Percentiles rank a stretch among this genome's conserved stretches.
phyloP scores from a whole-genome alignment of 805 yeast species.

The Candida michaelii region DNA sequence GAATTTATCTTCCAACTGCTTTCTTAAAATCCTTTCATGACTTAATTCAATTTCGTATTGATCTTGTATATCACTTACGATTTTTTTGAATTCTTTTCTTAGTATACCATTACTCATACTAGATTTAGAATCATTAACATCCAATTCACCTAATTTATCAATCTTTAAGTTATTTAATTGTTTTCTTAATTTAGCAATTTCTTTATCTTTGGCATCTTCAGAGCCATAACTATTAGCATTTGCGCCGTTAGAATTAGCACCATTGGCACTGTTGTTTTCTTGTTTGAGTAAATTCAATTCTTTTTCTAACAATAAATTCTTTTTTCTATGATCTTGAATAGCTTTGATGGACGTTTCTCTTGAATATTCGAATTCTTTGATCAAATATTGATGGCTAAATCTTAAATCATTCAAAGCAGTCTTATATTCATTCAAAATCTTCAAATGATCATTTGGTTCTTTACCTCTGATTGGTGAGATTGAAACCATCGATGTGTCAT shows the following conservation, averaged over 20 bases:
- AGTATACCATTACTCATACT: slow-evolving; percentile 53
- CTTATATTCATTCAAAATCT: slow-evolving; percentile 32
- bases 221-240: slow-evolving; percentile 1
- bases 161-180: slow-evolving; percentile 45
- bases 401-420: slow-evolving; percentile 69
- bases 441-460: slow-evolving; percentile 6
- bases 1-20: slow-evolving; percentile 36
- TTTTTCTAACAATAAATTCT: slow-evolving; percentile 51
- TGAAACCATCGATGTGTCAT: slow-evolving; percentile 30
- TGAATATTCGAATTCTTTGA: slow-evolving; percentile 68
- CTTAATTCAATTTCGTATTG: slow-evolving; percentile 59
- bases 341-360: slow-evolving; percentile 53
- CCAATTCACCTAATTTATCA: slow-evolving; percentile 41
- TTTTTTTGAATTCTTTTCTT: slow-evolving; percentile 66
- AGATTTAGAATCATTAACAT: background rate
- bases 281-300: slow-evolving; percentile 28
- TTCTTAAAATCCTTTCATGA: slow-evolving; percentile 53
- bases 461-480: slow-evolving; percentile 21
- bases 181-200: slow-evolving; percentile 43
- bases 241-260: background rate
- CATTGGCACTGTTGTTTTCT: background rate
- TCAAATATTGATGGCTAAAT: slow-evolving; percentile 67
- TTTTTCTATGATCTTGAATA: slow-evolving; percentile 53
- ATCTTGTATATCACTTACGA: slow-evolving; percentile 60
- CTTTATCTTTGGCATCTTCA: slow-evolving; percentile 30